Conservation (phyloP, 805 yeast genomes). For the Wickerhamiella sergipiensis region DNA sequence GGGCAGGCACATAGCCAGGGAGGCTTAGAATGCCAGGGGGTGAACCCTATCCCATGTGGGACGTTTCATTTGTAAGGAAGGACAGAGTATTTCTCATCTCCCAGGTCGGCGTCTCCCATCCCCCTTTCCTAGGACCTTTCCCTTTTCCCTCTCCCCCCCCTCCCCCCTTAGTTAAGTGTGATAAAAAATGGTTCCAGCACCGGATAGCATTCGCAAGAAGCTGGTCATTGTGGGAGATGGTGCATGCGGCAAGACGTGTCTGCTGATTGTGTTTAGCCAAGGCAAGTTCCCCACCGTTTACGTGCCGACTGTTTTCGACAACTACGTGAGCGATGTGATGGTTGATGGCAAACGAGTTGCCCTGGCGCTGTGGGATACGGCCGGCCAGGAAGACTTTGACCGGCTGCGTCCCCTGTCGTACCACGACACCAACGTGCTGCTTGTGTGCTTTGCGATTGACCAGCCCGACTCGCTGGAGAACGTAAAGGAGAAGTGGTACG, state of each 20-base stretch:
- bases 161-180: neutral
- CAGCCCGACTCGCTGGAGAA: conserved; percentile 86
- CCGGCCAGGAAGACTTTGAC: conserved; percentile 96
- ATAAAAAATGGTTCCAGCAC: conserved; percentile 15
- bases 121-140: neutral
- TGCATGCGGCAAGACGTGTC: conserved; percentile 94
- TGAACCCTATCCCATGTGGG: conserved; percentile 1
- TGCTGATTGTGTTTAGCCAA: conserved; percentile 69
- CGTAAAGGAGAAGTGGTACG: conserved; percentile 92
- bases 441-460: conserved; percentile 83
- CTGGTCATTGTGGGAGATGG: conserved; percentile 94
- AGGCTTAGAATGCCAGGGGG: neutral
- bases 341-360: conserved; percentile 86
- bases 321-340: conserved; percentile 93
- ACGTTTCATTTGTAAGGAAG: neutral
- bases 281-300: conserved; percentile 89
- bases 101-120: neutral
- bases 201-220: conserved; percentile 30
- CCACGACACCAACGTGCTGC: conserved; percentile 84
- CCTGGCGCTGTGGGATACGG: conserved; percentile 94
- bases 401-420: conserved; percentile 82
- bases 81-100: neutral
- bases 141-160: neutral
- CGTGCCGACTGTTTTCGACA: conserved; percentile 94
- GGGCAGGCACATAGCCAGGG: neutral